A percentile compares a stretch with the other conserved stretches of the same genome.
Conservation (phyloP, 2,329 filamentous ascomycete genomes). For the Neocatenulostroma microsporum region DNA sequence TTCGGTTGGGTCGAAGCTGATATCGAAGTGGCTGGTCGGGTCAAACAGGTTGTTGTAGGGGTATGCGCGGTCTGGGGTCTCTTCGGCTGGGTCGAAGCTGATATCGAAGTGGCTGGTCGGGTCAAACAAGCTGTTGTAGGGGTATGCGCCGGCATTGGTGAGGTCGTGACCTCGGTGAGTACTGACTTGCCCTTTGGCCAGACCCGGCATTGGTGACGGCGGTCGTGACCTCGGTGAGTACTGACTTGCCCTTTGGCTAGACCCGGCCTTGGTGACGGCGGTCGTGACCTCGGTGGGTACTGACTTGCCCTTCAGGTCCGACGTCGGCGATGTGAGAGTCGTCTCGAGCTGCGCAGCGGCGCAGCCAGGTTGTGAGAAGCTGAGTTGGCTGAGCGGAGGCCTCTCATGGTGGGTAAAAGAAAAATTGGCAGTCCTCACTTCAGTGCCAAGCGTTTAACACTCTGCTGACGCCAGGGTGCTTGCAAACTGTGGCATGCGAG, state of each 20-base stretch:
- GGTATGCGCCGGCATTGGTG: slow-evolving; percentile 6
- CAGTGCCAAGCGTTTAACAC: too few relatives aligned
- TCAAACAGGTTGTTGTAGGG: slow-evolving; percentile 16
- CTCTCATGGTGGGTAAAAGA: too few relatives aligned
- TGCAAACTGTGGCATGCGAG: too few relatives aligned
- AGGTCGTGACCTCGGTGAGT: not conserved
- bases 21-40: slow-evolving; percentile 12
- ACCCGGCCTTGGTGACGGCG: slow-evolving; percentile 2
- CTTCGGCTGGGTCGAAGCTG: slow-evolving; percentile 16
- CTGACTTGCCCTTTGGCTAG: too few relatives aligned
- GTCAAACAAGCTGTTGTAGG: slow-evolving; percentile 16
- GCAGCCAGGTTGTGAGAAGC: too few relatives aligned
- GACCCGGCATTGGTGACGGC: slow-evolving; percentile 2
- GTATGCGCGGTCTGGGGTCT: slow-evolving; percentile 8
- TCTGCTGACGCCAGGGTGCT: too few relatives aligned
- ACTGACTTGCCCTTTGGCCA: too few relatives aligned
- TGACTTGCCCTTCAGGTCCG: too few relatives aligned
- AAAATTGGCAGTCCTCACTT: too few relatives aligned
- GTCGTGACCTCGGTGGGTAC: not conserved
- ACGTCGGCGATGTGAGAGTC: too few relatives aligned
- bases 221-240: not conserved
- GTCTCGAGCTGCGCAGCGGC: too few relatives aligned
- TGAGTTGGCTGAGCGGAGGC: too few relatives aligned
- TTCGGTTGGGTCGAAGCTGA: slow-evolving; percentile 16
- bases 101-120: slow-evolving; percentile 13